phyloP scores from a whole-genome alignment of 2,329 filamentous ascomycete species.

The Juglanconis juglandina region DNA sequence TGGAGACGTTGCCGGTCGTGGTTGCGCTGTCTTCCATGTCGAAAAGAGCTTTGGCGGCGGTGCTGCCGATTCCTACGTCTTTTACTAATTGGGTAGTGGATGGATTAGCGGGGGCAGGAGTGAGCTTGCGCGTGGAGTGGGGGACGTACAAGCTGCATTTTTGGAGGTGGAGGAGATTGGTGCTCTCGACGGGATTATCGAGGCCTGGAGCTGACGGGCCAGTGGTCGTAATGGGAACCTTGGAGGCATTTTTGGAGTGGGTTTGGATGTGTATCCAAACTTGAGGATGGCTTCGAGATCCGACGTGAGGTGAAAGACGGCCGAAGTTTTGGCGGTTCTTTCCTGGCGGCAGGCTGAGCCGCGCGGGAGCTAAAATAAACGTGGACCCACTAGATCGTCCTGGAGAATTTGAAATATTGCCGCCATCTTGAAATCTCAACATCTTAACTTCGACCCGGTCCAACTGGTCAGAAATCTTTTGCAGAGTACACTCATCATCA shows the following conservation, averaged over 20 bases:
- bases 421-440: not conserved
- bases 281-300: not conserved
- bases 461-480: not conserved
- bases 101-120: not conserved
- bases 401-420: constrained; percentile 17
- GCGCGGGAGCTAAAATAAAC: not conserved
- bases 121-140: not conserved
- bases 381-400: constrained; percentile 2
- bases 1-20: constrained; percentile 15
- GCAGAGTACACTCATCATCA: not conserved
- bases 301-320: not conserved
- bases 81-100: constrained; percentile 4
- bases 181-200: constrained; percentile 13
- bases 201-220: constrained; percentile 20
- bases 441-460: constrained; percentile 14
- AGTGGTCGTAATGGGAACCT: constrained; percentile 15
- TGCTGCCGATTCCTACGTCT: not conserved
- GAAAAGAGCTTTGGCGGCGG: constrained; percentile 6
- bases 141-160: constrained; percentile 14
- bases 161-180: constrained; percentile 12
- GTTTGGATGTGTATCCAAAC: not conserved
- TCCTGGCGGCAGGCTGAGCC: constrained; percentile 3
- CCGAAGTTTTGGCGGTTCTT: constrained; percentile 13
- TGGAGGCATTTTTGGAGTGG: constrained; percentile 15
- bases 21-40: constrained; percentile 16